Evolutionary conservation across 768 basidiomycete genomes (phyloP).

Genomic region (Panellus pusillus): DNA sequence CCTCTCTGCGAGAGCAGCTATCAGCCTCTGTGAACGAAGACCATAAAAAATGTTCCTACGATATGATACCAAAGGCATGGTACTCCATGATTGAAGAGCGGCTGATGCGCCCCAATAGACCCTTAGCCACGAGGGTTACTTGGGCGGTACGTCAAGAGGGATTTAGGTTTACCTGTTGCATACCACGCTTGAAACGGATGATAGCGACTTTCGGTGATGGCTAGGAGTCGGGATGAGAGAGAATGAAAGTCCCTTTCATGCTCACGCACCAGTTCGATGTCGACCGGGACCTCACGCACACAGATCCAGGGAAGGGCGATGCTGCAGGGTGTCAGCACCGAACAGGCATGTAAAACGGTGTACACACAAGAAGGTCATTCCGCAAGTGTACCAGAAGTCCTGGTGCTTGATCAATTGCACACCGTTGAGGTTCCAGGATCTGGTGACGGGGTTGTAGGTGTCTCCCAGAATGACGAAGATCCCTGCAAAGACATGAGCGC

Average conservation of each 20-base stretch:
- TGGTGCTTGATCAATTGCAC: slow-evolving; percentile 61
- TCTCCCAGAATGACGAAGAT: slow-evolving; percentile 67
- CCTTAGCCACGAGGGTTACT: slow-evolving; percentile 22
- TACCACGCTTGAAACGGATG: slow-evolving; percentile 76
- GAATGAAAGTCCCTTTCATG: neutral
- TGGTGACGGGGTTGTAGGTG: slow-evolving; percentile 55
- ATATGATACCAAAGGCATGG: slow-evolving; percentile 79
- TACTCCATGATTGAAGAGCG: slow-evolving; percentile 77
- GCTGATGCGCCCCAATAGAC: slow-evolving; percentile 71
- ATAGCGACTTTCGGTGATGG: slow-evolving; percentile 80
- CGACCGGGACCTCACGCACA: slow-evolving; percentile 69
- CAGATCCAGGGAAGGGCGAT: slow-evolving; percentile 76
- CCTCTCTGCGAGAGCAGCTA: slow-evolving; percentile 48
- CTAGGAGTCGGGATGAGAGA: slow-evolving; percentile 34
- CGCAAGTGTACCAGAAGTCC: slow-evolving; percentile 74
- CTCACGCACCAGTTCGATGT: slow-evolving; percentile 66
- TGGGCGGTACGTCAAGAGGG: too few relatives aligned
- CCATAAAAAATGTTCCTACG: slow-evolving; percentile 37
- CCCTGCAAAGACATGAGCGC: slow-evolving; percentile 37
- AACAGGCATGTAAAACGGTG: neutral
- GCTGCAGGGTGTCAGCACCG: slow-evolving; percentile 33
- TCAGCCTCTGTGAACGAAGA: too few relatives aligned
- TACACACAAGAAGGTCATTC: slow-evolving; percentile 72
- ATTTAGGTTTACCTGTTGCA: slow-evolving; percentile 54
- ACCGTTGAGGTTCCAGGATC: slow-evolving; percentile 58